Percentiles rank a stretch among this genome's conserved stretches.
These are phyloP conservation scores for Blastomyces emzantsi DNA, from an alignment of 2,329 filamentous ascomycete genomes.

Conservation along the genomic window DNA sequence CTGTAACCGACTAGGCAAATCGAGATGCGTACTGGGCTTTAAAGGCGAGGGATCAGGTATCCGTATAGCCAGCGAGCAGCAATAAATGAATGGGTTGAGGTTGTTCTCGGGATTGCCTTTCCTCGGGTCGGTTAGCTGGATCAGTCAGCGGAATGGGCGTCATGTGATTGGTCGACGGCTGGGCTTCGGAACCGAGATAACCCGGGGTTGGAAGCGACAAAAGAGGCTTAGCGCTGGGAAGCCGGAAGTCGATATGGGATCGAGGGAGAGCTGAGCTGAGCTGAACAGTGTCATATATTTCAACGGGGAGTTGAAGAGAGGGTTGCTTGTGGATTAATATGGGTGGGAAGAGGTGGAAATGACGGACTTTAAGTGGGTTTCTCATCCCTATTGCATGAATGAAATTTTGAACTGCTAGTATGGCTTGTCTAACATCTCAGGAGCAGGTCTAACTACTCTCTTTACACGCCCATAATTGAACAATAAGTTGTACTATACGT, in stretches of 20 bases:
- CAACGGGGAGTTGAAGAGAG: not conserved
- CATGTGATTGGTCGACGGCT: constrained; percentile 14
- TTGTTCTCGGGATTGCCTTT: constrained; percentile 6
- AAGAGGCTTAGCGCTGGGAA: not conserved
- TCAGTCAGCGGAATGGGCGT: constrained; percentile 15
- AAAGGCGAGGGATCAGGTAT: not conserved
- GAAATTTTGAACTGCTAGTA: not conserved
- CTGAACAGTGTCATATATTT: not conserved
- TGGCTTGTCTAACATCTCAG: not conserved
- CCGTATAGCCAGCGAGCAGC: no score
- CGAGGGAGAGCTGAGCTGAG: not conserved
- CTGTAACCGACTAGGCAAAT: not conserved
- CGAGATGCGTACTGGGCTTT: not conserved
- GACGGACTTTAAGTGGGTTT: not conserved
- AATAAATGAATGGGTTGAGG: not conserved
- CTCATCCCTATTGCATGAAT: not conserved
- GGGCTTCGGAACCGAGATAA: constrained; percentile 13
- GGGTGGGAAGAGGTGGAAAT: not conserved
- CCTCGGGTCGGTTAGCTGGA: constrained; percentile 4
- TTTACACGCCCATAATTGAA: no score
- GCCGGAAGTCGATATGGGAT: not conserved
- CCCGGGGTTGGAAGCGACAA: constrained; percentile 11
- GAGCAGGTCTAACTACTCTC: not conserved
- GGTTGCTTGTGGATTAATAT: not conserved
- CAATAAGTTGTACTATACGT: no score